Conservation (phyloP, 352 stramenopile species). For the Phytopythium chamaehyphon region DNA sequence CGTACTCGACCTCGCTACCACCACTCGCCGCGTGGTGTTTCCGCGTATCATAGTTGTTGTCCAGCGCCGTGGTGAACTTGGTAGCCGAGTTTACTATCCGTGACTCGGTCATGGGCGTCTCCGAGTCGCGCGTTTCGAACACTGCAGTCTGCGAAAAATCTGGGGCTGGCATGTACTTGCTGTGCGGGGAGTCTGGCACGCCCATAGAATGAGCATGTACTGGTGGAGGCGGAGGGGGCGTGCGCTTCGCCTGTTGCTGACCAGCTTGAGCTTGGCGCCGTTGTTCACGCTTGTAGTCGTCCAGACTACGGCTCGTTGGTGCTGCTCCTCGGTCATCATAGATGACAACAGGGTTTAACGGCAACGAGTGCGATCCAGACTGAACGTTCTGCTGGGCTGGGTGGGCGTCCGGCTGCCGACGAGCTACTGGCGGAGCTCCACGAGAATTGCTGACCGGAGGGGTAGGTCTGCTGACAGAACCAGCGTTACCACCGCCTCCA, state of each 20-base stretch:
- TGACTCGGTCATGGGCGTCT: conserved; percentile 16
- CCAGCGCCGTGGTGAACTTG: conserved; percentile 2
- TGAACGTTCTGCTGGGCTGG: conserved; percentile 11
- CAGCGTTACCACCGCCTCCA: conserved; percentile 1
- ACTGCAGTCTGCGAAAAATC: conserved; percentile 3
- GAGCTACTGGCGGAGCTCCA: conserved; percentile 7
- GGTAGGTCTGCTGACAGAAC: background rate
- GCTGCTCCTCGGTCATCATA: conserved; percentile 12
- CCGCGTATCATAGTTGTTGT: background rate
- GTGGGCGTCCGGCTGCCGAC: conserved; percentile 12
- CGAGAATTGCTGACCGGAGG: background rate
- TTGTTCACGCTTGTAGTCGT: conserved; percentile 7
- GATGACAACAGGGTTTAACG: conserved; percentile 18
- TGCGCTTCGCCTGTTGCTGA: background rate
- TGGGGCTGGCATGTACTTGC: background rate
- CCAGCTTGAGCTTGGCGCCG: background rate
- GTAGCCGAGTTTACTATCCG: conserved; percentile 7
- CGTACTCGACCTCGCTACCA: conserved; percentile 11
- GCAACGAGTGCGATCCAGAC: conserved; percentile 17
- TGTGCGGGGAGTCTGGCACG: conserved; percentile 1
- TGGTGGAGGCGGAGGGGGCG: background rate
- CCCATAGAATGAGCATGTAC: no score
- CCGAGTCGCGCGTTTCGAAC: conserved; percentile 21
- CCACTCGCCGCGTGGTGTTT: conserved; percentile 3
- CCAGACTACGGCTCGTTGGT: conserved; percentile 18